Base-by-base conservation (phyloP, 352 stramenopile genomes). In the Phytopythium sindhum region DNA sequence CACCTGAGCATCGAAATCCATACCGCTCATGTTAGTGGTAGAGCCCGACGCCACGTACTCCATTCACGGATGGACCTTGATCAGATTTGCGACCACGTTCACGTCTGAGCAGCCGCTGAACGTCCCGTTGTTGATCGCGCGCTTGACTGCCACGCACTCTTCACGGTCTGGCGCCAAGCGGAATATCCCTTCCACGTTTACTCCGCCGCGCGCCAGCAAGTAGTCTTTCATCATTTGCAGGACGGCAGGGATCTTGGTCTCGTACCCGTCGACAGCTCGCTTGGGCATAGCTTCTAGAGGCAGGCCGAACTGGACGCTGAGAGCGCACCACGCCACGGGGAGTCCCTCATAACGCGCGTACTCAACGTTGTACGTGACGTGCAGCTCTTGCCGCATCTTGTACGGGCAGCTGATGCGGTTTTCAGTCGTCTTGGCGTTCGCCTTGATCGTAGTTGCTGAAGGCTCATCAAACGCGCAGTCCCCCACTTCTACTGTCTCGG, bases 271-370 rank as follows among this genome's bases (percentile, higher is more conserved):
- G 2, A 94, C 75, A 12, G 72, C 61, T 14, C 81, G 79, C 56
- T 89, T 90, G 17, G 82, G 80, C 6, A 88, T 70, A 4, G 69
- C 69, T 41, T 90, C 80, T 0, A 94, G 69, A 2, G 80, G 77
- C 9, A 95, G 50, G 3, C 84, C 87, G 57, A 94, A 95, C 50
- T 93, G 83, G 37, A 87, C 78, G 57, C 94, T 92, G 8, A 90
- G 57, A 5, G 70, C 59, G 12, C 74, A 61, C 87, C 87, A 95
- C 12, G 72, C 83, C 21, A 66, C 70, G 0, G 87, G 87, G 0
- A 94, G 63, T 7, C 87, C 87, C 69, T 93, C 86, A 56, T 88
- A 93, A n/a, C 84, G 75, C 23, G 82, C 80, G 12, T 74, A 57
- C 31, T 87, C 74, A 2, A 66, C 65, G 62, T 95, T 89, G 61